phyloP scores from a whole-genome alignment of 345 rosid genomes.

The Microcos paniculata region DNA sequence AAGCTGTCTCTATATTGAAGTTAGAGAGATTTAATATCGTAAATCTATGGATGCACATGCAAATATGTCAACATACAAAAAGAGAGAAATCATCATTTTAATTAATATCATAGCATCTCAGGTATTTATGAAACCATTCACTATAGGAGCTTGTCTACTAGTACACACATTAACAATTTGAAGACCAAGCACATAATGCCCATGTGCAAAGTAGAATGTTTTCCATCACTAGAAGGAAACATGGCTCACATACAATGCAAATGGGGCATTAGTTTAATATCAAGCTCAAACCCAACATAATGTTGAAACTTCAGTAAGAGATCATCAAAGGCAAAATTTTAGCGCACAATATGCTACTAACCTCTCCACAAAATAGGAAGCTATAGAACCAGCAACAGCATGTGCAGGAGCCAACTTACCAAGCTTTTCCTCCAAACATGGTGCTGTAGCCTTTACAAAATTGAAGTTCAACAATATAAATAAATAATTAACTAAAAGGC shows the following conservation, averaged over 20 bases:
- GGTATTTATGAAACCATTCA: not conserved
- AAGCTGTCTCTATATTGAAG: not conserved
- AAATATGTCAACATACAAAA: not conserved
- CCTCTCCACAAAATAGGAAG: constrained; percentile 85
- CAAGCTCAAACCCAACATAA: not conserved
- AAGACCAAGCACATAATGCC: not conserved
- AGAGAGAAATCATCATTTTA: not conserved
- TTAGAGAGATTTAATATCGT: not conserved
- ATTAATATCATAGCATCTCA: not conserved
- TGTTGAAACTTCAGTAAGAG: not conserved
- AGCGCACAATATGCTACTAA: constrained; percentile 27
- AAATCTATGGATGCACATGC: not conserved
- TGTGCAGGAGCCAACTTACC: constrained; percentile 89
- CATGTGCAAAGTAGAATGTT: not conserved
- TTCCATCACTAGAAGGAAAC: not conserved
- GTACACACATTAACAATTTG: not conserved
- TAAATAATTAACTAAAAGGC: not conserved
- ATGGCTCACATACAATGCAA: not conserved
- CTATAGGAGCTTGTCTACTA: not conserved
- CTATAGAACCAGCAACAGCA: constrained; percentile 78
- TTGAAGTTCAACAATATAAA: constrained; percentile 11
- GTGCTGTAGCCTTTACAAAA: constrained; percentile 73
- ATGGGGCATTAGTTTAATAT: not conserved
- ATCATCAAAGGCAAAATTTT: not conserved
- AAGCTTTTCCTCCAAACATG: constrained; percentile 78